A percentile compares a stretch with the other conserved stretches of the same genome.
Conservation (phyloP, 139 green algal genomes). For the Zygnema cylindricum region DNA sequence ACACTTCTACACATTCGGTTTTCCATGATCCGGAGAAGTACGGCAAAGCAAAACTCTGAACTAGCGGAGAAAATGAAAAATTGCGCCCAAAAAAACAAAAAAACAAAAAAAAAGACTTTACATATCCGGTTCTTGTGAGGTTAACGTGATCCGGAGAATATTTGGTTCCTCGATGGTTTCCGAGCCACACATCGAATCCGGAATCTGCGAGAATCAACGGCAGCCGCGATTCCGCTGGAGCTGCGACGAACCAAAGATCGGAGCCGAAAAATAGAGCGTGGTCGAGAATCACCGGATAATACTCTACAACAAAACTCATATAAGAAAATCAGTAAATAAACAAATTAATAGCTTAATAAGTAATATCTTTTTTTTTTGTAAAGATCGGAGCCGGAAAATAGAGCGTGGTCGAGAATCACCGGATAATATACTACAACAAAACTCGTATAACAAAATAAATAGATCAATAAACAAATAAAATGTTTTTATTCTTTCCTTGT, state of each 20-base stretch:
- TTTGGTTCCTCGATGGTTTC: slow-evolving; percentile 13
- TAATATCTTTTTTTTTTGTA: slow-evolving; percentile 4
- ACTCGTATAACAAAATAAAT: too few relatives aligned
- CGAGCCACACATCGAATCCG: slow-evolving; percentile 8
- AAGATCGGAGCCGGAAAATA: not conserved
- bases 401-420: slow-evolving; percentile 4
- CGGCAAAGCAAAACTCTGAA: too few relatives aligned
- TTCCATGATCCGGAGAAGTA: too few relatives aligned
- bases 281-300: not conserved
- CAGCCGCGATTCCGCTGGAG: not conserved
- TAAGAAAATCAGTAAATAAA: too few relatives aligned
- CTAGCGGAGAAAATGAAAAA: too few relatives aligned
- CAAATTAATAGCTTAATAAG: too few relatives aligned
- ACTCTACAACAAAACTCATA: too few relatives aligned
- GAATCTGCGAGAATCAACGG: not conserved
- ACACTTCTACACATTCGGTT: too few relatives aligned
- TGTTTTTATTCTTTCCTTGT: slow-evolving; percentile 12
- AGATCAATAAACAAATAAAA: too few relatives aligned
- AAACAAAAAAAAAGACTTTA: too few relatives aligned
- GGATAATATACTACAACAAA: too few relatives aligned
- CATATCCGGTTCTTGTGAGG: not conserved
- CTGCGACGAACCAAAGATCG: not conserved
- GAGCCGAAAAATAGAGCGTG: not conserved
- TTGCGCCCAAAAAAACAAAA: too few relatives aligned
- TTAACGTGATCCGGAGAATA: not conserved